Evolutionary conservation across 2,329 filamentous ascomycete species (phyloP), one percentile per base, ranked within the genome.

Genomic region (Conoideocrella luteorostrata): DNA sequence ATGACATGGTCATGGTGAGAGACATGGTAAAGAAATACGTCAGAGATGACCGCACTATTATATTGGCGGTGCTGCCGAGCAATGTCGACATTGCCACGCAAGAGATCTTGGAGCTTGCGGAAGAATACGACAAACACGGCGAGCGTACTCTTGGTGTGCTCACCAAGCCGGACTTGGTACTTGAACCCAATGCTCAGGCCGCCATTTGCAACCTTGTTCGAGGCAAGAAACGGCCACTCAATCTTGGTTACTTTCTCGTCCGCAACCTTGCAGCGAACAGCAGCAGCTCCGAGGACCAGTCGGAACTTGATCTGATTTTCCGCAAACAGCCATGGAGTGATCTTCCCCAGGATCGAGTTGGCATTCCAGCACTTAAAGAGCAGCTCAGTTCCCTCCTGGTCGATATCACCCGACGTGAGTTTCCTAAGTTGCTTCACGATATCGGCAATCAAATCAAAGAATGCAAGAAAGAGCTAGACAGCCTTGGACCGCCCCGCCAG

Each of bases 91-190:
- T 69, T 3, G 62, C 65, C 1, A 69, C 63, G 0, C 67, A 70
- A 13, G 64, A 65, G 34, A 68, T 70, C 6, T 42, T 71, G 1
- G 58, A 59, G 0, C 55, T 61, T 2, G 65, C 67, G 0, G 57
- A 61, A 2, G 56, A 60, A 0, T 60, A 46, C 0, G 73, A 76
- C 11, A 62, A 65, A 0, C 43, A 61, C 0, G 70, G 71, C 0
- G 48, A 56, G 4, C 50, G 72, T 0, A 76, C 71, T 0, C 53
- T 76, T 7, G 69, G 68, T 0, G 67, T 75, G 0, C 62, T 83
- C 0, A 84, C 79, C 0, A 84, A 83, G 50, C 73, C 77, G 0
- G 80, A 85, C 45, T 60, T 82, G 0, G 69, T 72, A 0, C 56
- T 55, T 0, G 72, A 77, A 38, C 45, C 54, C 0, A 60, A 60